These are phyloP conservation scores for Cytospora mali DNA, from an alignment of 2,329 filamentous ascomycete genomes.

Conservation along the genomic window DNA sequence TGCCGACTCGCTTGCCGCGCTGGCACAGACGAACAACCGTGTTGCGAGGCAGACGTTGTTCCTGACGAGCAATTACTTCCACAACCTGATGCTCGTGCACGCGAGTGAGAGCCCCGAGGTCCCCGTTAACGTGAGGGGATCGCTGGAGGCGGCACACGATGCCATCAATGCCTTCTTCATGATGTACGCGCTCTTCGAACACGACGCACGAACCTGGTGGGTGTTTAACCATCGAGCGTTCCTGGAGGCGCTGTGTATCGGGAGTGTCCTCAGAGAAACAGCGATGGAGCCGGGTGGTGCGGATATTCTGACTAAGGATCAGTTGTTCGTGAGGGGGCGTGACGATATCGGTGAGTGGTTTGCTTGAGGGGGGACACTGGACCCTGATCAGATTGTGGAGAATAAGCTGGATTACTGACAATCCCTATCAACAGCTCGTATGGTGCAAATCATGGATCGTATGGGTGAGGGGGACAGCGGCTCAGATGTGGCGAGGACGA, in stretches of 20 bases:
- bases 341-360: conserved; percentile 63
- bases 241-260: conserved; percentile 72
- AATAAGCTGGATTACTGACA: background rate
- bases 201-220: conserved; percentile 81
- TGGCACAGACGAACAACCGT: conserved; percentile 63
- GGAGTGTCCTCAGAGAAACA: conserved; percentile 59
- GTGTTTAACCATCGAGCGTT: conserved; percentile 82
- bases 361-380: no score
- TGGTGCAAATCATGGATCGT: conserved; percentile 65
- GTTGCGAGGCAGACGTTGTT: conserved; percentile 76
- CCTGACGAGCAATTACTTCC: conserved; percentile 79
- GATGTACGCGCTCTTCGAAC: conserved; percentile 67
- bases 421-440: conserved; percentile 47
- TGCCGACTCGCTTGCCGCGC: conserved; percentile 57
- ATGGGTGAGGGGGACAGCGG: conserved; percentile 57
- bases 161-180: conserved; percentile 76
- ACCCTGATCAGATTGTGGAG: no score
- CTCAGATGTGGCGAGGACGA: conserved; percentile 60
- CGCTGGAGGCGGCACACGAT: conserved; percentile 75
- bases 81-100: conserved; percentile 79
- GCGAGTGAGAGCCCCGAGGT: conserved; percentile 68
- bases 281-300: conserved; percentile 48
- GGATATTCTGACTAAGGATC: conserved; percentile 54
- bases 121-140: conserved; percentile 67
- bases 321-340: conserved; percentile 61